Conservation (phyloP, 1,284 basidiomycete genomes). For the Leucoagaricus sp. region DNA sequence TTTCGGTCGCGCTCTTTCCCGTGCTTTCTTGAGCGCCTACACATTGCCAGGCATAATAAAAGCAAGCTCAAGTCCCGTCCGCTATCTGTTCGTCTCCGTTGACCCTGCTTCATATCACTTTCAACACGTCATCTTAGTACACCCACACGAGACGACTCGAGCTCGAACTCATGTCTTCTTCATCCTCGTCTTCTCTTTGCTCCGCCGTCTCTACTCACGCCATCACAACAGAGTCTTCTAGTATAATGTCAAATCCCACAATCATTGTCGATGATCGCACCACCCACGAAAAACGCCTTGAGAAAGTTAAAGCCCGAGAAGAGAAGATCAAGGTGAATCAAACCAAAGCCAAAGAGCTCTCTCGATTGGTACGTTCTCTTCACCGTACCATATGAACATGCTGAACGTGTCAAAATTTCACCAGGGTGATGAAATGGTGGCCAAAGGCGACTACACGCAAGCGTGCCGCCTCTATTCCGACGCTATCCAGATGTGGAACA, state of each 20-base stretch:
- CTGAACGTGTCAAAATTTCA: background rate
- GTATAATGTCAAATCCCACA: background rate
- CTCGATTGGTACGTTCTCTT: background rate
- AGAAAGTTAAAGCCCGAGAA: background rate
- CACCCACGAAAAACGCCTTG: background rate
- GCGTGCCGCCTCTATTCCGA: slow-evolving; percentile 33
- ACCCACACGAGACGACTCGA: background rate
- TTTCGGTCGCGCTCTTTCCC: too few relatives aligned
- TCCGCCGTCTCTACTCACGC: background rate
- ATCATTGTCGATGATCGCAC: background rate
- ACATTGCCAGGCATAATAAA: too few relatives aligned
- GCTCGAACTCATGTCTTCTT: background rate
- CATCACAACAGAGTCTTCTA: background rate
- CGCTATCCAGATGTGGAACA: slow-evolving; percentile 32
- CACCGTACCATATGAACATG: background rate
- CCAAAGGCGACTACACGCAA: slow-evolving; percentile 29
- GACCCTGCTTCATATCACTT: background rate
- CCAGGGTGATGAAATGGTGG: slow-evolving; percentile 33
- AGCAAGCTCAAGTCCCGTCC: background rate
- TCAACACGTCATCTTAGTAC: background rate
- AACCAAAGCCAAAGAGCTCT: background rate
- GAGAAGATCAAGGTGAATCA: slow-evolving; percentile 4
- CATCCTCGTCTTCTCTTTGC: background rate
- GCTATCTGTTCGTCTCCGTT: background rate
- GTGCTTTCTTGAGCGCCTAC: too few relatives aligned